A percentile compares a stretch with the other conserved stretches of the same genome.
phyloP scores from a whole-genome alignment of 2,329 filamentous ascomycete genomes.

The Curvularia verruculosa region DNA sequence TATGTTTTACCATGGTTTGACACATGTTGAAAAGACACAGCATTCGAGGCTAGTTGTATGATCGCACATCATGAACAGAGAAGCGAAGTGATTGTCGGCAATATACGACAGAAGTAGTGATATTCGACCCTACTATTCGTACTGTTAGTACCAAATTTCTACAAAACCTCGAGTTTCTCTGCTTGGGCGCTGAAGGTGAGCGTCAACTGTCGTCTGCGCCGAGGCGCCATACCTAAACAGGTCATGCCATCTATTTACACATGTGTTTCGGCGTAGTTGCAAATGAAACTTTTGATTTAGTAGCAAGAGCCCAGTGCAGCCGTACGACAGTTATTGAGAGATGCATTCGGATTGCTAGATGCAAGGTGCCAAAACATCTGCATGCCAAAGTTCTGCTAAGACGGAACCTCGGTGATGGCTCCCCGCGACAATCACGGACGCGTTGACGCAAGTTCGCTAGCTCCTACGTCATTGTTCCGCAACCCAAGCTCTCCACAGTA shows the following conservation, averaged over 20 bases:
- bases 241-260: not conserved
- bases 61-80: not conserved
- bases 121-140: not conserved
- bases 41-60: not conserved
- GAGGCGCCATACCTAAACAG: not conserved
- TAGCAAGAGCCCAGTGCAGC: too few species aligned
- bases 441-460: conserved; percentile 9
- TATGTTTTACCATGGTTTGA: not conserved
- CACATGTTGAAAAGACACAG: not conserved
- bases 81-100: not conserved
- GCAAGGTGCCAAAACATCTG: not conserved
- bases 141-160: not conserved
- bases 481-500: conserved; percentile 4
- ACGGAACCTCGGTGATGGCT: not conserved
- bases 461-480: conserved; percentile 17
- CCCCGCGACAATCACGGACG: conserved; percentile 13
- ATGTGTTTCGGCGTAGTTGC: not conserved
- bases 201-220: not conserved
- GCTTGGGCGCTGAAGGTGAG: not conserved
- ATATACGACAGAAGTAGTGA: not conserved
- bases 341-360: not conserved
- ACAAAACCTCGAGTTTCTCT: not conserved
- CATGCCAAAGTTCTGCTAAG: not conserved
- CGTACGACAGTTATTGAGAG: not conserved
- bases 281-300: not conserved